Evolutionary conservation across 73 alveolate species (phyloP).

Genomic region (Tetrahymena borealis): DNA sequence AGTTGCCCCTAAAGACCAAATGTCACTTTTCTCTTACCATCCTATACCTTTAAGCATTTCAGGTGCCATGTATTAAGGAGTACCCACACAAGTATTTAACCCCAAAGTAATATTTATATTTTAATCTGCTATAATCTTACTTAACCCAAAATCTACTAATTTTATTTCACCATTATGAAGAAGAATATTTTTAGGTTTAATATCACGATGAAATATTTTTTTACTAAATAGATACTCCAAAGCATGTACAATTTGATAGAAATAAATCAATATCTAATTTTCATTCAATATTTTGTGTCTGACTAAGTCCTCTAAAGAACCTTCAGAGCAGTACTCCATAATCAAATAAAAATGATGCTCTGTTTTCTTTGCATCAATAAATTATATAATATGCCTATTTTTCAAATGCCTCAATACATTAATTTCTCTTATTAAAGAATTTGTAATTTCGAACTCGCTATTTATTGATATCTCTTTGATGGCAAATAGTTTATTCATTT

Average conservation of each 20-base stretch:
- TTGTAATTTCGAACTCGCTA: background rate
- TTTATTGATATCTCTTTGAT: background rate
- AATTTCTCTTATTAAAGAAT: background rate
- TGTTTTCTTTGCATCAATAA: conserved; percentile 38
- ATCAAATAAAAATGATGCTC: conserved; percentile 22
- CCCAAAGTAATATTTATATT: background rate
- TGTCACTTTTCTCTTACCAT: conserved; percentile 30
- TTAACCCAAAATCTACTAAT: conserved; percentile 34
- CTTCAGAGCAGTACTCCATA: conserved; percentile 43
- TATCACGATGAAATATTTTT: conserved; percentile 40
- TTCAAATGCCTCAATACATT: background rate
- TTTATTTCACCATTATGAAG: conserved; percentile 42
- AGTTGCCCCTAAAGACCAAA: conserved; percentile 36
- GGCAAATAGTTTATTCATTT: background rate
- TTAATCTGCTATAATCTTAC: background rate
- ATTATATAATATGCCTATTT: conserved; percentile 13
- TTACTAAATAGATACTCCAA: conserved; percentile 12
- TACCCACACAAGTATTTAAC: conserved; percentile 19
- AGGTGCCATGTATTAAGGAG: conserved; percentile 40
- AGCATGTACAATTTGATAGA: conserved; percentile 33
- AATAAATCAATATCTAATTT: conserved; percentile 17
- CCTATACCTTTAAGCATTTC: conserved; percentile 23
- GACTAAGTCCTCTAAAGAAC: conserved; percentile 23
- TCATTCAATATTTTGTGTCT: conserved; percentile 20
- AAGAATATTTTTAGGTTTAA: conserved; percentile 35